Percentiles rank a stretch among this genome's conserved stretches.
phyloP scores from a whole-genome alignment of 345 rosid species.

The Pugionium cornutum region DNA sequence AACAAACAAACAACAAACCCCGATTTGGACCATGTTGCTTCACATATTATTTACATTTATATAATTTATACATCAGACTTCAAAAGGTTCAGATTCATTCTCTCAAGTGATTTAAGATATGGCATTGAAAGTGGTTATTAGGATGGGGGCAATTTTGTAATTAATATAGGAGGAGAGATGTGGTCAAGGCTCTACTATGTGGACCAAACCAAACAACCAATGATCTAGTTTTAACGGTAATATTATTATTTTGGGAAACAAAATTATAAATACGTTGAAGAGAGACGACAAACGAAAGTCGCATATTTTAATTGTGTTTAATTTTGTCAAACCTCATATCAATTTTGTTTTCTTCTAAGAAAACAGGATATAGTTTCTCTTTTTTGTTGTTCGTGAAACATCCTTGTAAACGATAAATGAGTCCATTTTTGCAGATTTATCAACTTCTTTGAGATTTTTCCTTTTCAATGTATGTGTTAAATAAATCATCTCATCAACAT shows the following conservation, averaged over 20 bases:
- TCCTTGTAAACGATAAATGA: not conserved
- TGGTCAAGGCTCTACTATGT: slow-evolving; percentile 28
- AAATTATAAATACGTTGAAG: slow-evolving; percentile 10
- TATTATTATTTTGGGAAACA: slow-evolving; percentile 4
- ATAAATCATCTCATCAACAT: not conserved
- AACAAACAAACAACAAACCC: not conserved
- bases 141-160: slow-evolving; percentile 25
- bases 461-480: not conserved
- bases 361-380: slow-evolving; percentile 11
- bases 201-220: slow-evolving; percentile 35
- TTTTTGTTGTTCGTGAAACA: not conserved
- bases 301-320: slow-evolving; percentile 5
- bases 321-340: slow-evolving; percentile 36
- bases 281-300: slow-evolving; percentile 14
- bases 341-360: slow-evolving; percentile 9
- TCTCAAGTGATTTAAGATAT: slow-evolving; percentile 7
- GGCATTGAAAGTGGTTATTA: not conserved
- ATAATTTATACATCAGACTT: too few species aligned
- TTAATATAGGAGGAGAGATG: slow-evolving; percentile 13
- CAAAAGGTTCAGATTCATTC: not conserved
- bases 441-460: not conserved
- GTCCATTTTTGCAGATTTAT: not conserved
- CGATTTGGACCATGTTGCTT: not conserved
- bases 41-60: too few species aligned
- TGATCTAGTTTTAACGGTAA: slow-evolving; percentile 39